Evolutionary conservation across 805 yeast genomes (phyloP), one percentile per base, ranked within the genome.

Genomic region (Saitoella complicata): DNA sequence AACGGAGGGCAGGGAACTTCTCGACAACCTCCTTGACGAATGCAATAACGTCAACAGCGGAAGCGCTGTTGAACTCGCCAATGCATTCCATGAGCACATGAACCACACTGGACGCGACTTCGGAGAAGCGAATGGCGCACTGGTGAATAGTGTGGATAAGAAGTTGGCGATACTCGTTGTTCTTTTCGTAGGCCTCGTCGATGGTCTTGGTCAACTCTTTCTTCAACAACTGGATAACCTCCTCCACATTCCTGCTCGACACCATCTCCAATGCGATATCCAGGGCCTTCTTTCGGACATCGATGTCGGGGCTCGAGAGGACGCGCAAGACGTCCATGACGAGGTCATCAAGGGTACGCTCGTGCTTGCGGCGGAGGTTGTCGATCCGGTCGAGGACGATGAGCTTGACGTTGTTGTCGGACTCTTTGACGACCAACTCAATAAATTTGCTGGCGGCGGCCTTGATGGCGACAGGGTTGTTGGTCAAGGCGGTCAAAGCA

Each of bases 11-110:
- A 34, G 95, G 94, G 70, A 78, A 87, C 57, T 81, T 81, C 62
- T 87, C 96, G 49, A 87, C 81, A 39, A 87, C 94, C 62, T 88
- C 95, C 61, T 91, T 88, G 51, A 88, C 80, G 62, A 91, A 91
- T n/a, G 80, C 62, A 45, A 93, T 73, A 41, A 91, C 93, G 51
- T 87, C 97, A 49, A 78, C 72, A 6, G 97, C 95, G 5, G 95
- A 83, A 42, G 76, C 62, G 9, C 93, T 75, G 60, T 83, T 78
- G 58, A 91, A 73, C 45, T 87, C 95, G 47, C 82, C 76, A 54
- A 91, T 71, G 53, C 86, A 81, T 51, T 85, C 96, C 51, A 91
- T 69, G 53, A 93, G 69, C 56, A 91, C 68, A 50, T 84, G 94
- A 47, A 88, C 91, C 34, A 88, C 96, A 57, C 75, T 76, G 30